Base-by-base conservation (phyloP, 2,329 filamentous ascomycete species). In the Amauroascus verrucosus region DNA sequence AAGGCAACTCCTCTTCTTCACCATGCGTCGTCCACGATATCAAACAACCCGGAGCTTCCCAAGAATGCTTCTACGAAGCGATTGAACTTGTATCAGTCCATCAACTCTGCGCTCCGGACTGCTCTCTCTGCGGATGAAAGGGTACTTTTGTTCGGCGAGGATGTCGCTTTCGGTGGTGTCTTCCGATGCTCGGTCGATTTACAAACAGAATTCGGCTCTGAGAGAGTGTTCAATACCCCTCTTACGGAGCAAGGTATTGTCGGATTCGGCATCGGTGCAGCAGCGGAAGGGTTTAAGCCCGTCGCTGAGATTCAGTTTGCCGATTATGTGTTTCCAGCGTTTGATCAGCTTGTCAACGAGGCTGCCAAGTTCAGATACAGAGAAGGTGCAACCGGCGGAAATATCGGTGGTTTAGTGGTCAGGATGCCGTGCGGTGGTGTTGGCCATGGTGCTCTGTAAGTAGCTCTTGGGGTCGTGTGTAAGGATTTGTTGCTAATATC, bases 281-380 rank as follows among this genome's bases (percentile, higher is more conserved):
- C 91, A 0, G 87, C 88, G 6, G 86, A 95, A 72, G 91, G 91
- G 22, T 89, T 95, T 86, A 85, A 85, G 54, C 88, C 93, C 0
- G 81, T 97, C 22, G 91, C 91, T 0, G 93, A 98, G 73, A 89
- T 96, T 53, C 90, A 96, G 67, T 96, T 96, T 65, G 90, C 90
- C 55, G 90, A 96, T 67, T 96, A 96, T 67, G 83, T 95, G 52
- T 95, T 84, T 67, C 90, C 90, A 2, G 89, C 90, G 0, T 95
- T 95, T 63, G 89, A 96, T 64, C 89, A 96, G 73, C 79, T 96
- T 30, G 88, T 95, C 64, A 95, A 95, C 63, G 89, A 96, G 70
- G 89, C 87, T 0, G 87, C 88, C 56, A 95, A 95, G 71, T 85
- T 86, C 64, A 78, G 90, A 53, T 96, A 88, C 68, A 78, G 89